Evolutionary conservation across 2,329 filamentous ascomycete genomes (phyloP), one percentile per base, ranked within the genome.

Genomic region (Thielaviopsis punctulata): DNA sequence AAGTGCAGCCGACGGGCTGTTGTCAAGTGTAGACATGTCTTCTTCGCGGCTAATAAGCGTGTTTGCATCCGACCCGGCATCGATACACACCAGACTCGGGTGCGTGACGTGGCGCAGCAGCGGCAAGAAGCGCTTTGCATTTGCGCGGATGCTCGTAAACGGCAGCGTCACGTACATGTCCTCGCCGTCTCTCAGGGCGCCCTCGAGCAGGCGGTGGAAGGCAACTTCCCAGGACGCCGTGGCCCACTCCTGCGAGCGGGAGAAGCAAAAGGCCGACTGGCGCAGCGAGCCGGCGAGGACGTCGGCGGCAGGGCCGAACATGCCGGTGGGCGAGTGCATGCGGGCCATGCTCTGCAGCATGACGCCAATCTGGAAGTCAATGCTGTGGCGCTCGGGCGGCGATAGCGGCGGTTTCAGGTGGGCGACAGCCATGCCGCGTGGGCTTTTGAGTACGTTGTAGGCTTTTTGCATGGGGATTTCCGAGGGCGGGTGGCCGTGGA

Each of bases 161-260:
- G 71, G 71, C n/a, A 82, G 64, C 22, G 72, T 69, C 3, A 82
- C 68, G 1, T 70, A 68, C 65, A 76, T 69, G 56, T 80, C 77
- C 60, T 82, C 78, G 0, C 71, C 76, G 56, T 82, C 79, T 9
- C 76, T 66, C 18, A 82, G 61, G 2, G 76, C 64, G 0, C 68
- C 68, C 57, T 82, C 78, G 8, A 81, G 60, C 52, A 82, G 62
- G 2, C 68, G 65, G 39, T 75, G 69, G 52, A 82, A 82, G 0
- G 76, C 75, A 27, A 69, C 65, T 1, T 69, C 69, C 79, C 79
- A 82, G 1, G 68, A 70, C 5, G 61, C 61, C 15, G 54, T 27
- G 13, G 54, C 48, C 53, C 53, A 55, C n/a, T 55, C 50, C 15
- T 51, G 49, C 10, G 41, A 24, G 12, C 50, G 46, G 22, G 24